Conservation (phyloP, 306 rosid species). For the Rosa multiflora region DNA sequence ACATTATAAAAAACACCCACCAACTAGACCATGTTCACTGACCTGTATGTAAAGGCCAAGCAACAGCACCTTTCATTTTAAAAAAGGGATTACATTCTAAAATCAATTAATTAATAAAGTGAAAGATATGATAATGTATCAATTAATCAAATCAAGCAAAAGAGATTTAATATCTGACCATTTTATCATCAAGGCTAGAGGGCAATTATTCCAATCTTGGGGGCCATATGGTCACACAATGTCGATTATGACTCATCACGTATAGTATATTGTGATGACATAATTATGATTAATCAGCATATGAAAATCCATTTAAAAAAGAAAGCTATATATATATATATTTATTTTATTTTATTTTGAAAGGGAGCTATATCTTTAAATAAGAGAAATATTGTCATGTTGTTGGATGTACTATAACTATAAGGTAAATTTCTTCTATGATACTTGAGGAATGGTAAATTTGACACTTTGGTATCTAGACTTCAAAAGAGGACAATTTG, state of each 20-base stretch:
- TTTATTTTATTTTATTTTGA: no score
- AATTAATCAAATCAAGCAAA: not conserved
- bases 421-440: no score
- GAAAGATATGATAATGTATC: not conserved
- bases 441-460: no score
- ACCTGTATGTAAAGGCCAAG: constrained; percentile 5
- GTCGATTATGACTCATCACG: not conserved
- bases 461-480: no score
- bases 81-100: not conserved
- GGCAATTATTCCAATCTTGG: not conserved
- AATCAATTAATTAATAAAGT: not conserved
- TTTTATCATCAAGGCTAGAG: constrained; percentile 6
- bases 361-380: not conserved
- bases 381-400: no score
- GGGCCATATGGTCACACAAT: not conserved
- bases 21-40: constrained; percentile 17
- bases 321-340: not conserved
- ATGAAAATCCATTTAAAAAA: not conserved
- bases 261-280: not conserved
- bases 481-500: no score
- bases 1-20: constrained; percentile 22
- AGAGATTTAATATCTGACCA: not conserved
- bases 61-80: constrained; percentile 2
- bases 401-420: no score
- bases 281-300: not conserved